These are phyloP conservation scores for Zygosaccharomyces siamensis DNA, from an alignment of 805 yeast species.

Conservation along the genomic window DNA sequence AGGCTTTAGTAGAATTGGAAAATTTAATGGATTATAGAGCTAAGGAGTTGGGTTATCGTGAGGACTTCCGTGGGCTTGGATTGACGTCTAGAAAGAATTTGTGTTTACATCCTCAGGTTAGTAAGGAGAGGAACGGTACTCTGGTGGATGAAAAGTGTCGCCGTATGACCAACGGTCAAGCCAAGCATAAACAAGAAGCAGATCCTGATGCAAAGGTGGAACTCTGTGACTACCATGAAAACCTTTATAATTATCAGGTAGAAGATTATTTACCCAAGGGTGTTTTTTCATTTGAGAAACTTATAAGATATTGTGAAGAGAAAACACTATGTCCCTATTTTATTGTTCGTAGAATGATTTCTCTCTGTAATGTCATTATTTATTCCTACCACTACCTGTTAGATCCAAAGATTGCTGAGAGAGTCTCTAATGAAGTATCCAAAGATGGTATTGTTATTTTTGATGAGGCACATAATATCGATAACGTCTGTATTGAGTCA, in stretches of 20 bases:
- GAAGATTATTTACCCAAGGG: conserved; percentile 88
- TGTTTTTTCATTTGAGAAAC: conserved; percentile 86
- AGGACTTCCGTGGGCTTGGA: conserved; percentile 92
- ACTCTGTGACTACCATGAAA: conserved; percentile 87
- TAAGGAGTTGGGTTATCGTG: conserved; percentile 75
- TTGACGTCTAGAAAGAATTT: conserved; percentile 90
- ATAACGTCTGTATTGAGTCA: conserved; percentile 97
- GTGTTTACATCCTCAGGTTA: conserved; percentile 83
- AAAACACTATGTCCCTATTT: conserved; percentile 92
- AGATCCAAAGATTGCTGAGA: conserved; percentile 95
- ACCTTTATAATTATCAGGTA: conserved; percentile 79
- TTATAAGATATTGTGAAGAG: conserved; percentile 69
- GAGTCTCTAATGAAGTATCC: conserved; percentile 88
- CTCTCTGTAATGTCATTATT: conserved; percentile 87
- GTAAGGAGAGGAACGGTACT: conserved; percentile 83
- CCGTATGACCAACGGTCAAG: conserved; percentile 86
- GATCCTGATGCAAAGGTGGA: conserved; percentile 53
- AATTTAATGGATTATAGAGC: conserved; percentile 83
- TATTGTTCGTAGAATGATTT: conserved; percentile 96
- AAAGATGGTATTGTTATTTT: conserved; percentile 91
- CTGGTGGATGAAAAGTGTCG: conserved; percentile 96
- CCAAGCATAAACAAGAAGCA: conserved; percentile 59
- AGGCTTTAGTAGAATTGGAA: conserved; percentile 87
- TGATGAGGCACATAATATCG: conserved; percentile 98
- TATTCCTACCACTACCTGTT: conserved; percentile 93